Conservation (phyloP, 2,329 filamentous ascomycete species). For the Alternaria sp. region DNA sequence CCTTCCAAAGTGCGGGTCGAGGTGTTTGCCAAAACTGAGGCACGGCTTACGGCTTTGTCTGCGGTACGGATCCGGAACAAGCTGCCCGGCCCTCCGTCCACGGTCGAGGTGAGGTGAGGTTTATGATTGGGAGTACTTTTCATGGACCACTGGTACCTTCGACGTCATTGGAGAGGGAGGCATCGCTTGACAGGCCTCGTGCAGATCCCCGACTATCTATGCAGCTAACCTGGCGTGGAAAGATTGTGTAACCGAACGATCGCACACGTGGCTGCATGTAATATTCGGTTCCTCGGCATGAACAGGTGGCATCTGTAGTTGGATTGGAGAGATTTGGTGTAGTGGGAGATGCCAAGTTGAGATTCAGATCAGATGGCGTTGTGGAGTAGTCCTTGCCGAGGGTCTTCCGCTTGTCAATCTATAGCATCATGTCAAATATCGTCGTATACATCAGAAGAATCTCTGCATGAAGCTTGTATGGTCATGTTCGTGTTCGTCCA, state of each 20-base stretch:
- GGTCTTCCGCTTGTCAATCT: no score
- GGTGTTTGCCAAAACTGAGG: slow-evolving; percentile 15
- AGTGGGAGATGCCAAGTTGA: neutral
- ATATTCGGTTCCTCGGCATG: slow-evolving; percentile 9
- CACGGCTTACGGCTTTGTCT: slow-evolving; percentile 8
- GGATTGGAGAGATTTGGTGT: neutral
- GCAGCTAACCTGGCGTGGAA: slow-evolving; percentile 28
- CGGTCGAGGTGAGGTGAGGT: slow-evolving; percentile 3
- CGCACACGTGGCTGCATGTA: slow-evolving; percentile 24
- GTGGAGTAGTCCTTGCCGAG: neutral
- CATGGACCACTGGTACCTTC: neutral
- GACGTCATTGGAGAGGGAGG: slow-evolving; percentile 21
- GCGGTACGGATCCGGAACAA: slow-evolving; percentile 1
- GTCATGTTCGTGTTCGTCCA: neutral
- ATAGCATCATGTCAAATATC: neutral
- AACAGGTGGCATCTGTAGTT: neutral
- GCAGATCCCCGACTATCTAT: slow-evolving; percentile 25
- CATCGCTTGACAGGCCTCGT: slow-evolving; percentile 21
- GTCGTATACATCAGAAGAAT: neutral
- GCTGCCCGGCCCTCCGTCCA: neutral
- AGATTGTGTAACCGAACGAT: slow-evolving; percentile 28
- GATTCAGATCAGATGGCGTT: neutral
- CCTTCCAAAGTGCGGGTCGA: slow-evolving; percentile 17
- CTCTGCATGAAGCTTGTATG: neutral
- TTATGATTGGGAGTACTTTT: slow-evolving; percentile 18